A percentile compares a stretch with the other conserved stretches of the same genome.
Conservation (phyloP, 805 yeast species). For the Wickerhamiella qilinensis region DNA sequence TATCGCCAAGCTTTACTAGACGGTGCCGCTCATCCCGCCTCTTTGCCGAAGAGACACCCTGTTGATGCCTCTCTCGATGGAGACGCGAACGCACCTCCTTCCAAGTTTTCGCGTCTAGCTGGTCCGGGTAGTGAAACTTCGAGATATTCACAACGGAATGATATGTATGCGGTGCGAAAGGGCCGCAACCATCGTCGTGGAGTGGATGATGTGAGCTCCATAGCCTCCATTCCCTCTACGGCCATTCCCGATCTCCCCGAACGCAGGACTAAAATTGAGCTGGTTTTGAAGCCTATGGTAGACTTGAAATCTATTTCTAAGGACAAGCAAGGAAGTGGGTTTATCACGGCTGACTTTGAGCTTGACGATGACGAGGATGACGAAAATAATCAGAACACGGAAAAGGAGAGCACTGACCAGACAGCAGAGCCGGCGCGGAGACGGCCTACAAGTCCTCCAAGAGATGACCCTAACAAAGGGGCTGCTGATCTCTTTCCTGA, state of each 20-base stretch:
- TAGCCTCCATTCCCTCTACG: not conserved
- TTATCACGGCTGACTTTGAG: not conserved
- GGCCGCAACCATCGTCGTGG: not conserved
- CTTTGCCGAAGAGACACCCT: not conserved
- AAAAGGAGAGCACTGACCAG: not conserved
- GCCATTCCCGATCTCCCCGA: not conserved
- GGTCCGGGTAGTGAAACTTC: not conserved
- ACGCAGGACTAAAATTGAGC: not conserved
- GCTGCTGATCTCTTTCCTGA: no score
- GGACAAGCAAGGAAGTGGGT: not conserved
- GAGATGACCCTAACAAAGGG: not conserved
- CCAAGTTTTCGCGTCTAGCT: not conserved
- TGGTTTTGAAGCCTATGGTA: not conserved
- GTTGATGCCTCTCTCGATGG: not conserved
- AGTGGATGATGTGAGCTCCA: not conserved
- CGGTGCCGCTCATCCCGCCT: not conserved
- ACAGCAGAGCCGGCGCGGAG: no score
- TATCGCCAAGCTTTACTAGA: not conserved
- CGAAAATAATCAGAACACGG: not conserved
- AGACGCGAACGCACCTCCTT: not conserved
- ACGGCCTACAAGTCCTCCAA: no score
- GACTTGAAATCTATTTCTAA: not conserved
- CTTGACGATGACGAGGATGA: not conserved
- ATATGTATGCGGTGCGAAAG: no score
- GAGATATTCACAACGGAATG: no score